Conservation (phyloP, 2,329 filamentous ascomycete genomes). For the Epichloe glyceriae region DNA sequence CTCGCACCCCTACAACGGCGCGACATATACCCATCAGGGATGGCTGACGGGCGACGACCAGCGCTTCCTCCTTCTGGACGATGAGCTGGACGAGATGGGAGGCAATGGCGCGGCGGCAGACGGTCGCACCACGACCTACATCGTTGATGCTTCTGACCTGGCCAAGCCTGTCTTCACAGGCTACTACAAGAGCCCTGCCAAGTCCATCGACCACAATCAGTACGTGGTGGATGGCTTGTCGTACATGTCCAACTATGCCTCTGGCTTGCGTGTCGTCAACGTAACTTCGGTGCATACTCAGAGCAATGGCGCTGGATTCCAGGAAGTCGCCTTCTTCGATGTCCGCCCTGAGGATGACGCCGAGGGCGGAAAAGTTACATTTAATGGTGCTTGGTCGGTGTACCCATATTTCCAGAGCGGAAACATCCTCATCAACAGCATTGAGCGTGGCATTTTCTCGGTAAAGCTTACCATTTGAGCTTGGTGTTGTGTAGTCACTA, state of each 20-base stretch:
- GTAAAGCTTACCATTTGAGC: conserved; percentile 17
- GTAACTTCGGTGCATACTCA: conserved; percentile 14
- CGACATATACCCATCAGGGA: conserved; percentile 42
- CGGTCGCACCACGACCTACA: conserved; percentile 23
- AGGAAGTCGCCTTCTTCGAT: no score
- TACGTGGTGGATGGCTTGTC: conserved; percentile 27
- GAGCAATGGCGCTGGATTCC: no score
- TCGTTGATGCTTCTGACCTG: conserved; percentile 13
- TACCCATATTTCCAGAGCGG: conserved; percentile 34
- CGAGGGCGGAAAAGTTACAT: conserved; percentile 29
- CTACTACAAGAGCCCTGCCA: conserved; percentile 24
- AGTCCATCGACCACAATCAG: conserved; percentile 33
- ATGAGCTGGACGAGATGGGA: conserved; percentile 35
- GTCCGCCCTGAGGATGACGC: conserved; percentile 30
- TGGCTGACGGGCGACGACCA: conserved; percentile 31
- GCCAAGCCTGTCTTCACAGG: conserved; percentile 25
- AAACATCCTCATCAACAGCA: conserved; percentile 31
- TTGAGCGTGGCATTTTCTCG: conserved; percentile 34
- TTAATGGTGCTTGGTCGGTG: conserved; percentile 31
- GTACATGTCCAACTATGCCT: conserved; percentile 35
- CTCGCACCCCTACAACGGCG: conserved; percentile 40
- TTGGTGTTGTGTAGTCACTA: no score
- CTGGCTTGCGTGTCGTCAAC: conserved; percentile 28
- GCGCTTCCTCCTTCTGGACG: conserved; percentile 32
- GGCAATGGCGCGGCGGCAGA: conserved; percentile 25